phyloP scores from a whole-genome alignment of 2,329 filamentous ascomycete genomes.

The Fusarium bulbicola region DNA sequence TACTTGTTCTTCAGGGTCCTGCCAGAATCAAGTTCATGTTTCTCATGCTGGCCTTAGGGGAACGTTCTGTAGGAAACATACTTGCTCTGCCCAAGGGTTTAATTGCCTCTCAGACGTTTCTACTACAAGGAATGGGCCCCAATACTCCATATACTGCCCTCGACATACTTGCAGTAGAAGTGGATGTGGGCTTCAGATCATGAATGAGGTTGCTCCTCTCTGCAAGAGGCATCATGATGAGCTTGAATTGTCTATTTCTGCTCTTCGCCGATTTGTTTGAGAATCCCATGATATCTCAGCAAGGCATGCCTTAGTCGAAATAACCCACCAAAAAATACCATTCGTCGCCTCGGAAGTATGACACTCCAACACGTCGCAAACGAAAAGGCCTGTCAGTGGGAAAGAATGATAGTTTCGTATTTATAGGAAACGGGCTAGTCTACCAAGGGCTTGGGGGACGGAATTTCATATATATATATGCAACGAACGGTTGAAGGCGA shows the following conservation, averaged over 20 bases:
- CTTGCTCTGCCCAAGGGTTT: conserved; percentile 24
- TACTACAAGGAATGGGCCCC: background rate
- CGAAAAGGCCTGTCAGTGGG: accelerated
- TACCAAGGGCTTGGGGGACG: background rate
- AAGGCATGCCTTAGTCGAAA: no score
- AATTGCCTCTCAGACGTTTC: conserved; percentile 21
- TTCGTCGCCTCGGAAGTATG: background rate
- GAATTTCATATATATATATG: background rate
- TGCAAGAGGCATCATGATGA: background rate
- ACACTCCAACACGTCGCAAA: background rate
- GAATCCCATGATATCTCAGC: background rate
- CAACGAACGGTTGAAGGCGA: background rate
- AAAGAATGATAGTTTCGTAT: background rate
- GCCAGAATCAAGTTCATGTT: background rate
- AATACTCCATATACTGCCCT: conserved; percentile 7
- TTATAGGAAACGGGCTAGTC: no score
- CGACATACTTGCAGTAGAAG: conserved; percentile 5
- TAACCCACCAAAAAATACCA: background rate
- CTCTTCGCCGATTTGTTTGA: background rate
- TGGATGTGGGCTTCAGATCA: background rate
- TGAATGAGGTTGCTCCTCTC: background rate
- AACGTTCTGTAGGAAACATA: conserved; percentile 31
- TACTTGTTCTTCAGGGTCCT: conserved; percentile 14
- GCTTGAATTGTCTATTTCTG: background rate
- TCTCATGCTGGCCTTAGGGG: background rate